Conservation (phyloP, 163 green algal species). For the Scenedesmus sp. region DNA sequence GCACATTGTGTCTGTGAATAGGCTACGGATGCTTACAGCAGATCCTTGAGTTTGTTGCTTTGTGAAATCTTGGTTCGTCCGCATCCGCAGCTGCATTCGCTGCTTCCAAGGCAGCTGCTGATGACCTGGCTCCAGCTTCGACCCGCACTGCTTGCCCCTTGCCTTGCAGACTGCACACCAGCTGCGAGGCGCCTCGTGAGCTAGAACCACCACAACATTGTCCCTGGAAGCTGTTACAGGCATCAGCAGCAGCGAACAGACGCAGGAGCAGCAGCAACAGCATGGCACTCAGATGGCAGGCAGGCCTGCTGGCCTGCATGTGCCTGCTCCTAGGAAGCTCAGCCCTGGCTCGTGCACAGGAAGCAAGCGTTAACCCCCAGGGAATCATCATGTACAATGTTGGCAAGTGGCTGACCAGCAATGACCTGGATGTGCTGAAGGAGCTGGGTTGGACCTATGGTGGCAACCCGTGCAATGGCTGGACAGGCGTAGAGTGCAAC, state of each 20-base stretch:
- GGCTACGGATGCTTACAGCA: neutral
- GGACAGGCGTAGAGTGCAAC: slow-evolving; percentile 38
- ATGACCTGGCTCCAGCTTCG: neutral
- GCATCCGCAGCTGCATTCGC: neutral
- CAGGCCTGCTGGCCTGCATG: slow-evolving; percentile 5
- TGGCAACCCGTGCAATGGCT: slow-evolving; percentile 29
- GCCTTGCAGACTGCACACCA: neutral
- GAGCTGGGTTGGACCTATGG: slow-evolving; percentile 15
- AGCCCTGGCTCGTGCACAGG: neutral
- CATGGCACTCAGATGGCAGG: neutral
- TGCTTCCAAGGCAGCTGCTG: neutral
- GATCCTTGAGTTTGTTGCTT: neutral
- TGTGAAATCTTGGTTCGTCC: neutral
- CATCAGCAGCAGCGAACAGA: neutral
- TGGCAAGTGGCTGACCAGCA: slow-evolving; percentile 17
- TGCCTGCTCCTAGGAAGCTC: neutral
- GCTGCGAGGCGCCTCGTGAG: neutral
- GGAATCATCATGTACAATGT: slow-evolving; percentile 20
- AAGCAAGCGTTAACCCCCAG: slow-evolving; percentile 13
- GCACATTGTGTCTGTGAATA: neutral
- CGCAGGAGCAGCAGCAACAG: neutral
- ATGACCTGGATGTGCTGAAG: neutral
- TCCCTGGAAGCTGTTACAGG: neutral
- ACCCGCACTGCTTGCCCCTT: neutral
- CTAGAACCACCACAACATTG: neutral